Evolutionary conservation across 2,329 filamentous ascomycete genomes (phyloP).

Genomic region (Alternaria postmessia): DNA sequence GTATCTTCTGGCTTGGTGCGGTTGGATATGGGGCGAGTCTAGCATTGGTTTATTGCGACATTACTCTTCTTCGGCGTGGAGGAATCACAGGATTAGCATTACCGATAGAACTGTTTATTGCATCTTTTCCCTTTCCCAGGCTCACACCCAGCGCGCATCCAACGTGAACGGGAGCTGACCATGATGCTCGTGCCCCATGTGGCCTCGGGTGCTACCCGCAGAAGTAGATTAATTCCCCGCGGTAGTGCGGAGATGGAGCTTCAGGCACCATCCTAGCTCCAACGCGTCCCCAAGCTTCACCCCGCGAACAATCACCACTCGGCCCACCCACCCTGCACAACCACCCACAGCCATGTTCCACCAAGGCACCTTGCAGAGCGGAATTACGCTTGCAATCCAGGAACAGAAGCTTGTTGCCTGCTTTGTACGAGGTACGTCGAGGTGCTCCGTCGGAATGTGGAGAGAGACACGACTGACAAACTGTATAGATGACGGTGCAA

Average conservation of each 20-base stretch:
- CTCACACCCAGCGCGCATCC: not conserved
- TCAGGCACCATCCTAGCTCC: slow-evolving; percentile 26
- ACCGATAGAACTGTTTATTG: slow-evolving; percentile 41
- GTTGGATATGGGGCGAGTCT: slow-evolving; percentile 26
- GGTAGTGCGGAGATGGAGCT: slow-evolving; percentile 4
- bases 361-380: slow-evolving; percentile 78
- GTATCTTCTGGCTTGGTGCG: slow-evolving; percentile 29
- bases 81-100: slow-evolving; percentile 37
- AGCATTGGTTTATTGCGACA: slow-evolving; percentile 31
- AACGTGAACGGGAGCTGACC: not conserved
- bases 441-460: slow-evolving; percentile 20
- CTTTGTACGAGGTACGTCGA: slow-evolving; percentile 76
- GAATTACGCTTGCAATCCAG: slow-evolving; percentile 77
- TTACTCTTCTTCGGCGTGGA: slow-evolving; percentile 42
- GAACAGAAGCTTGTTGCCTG: slow-evolving; percentile 82
- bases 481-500: slow-evolving; percentile 69
- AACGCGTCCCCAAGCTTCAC: slow-evolving; percentile 24
- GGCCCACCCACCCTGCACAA: not conserved
- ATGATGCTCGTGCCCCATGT: not conserved
- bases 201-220: slow-evolving; percentile 18
- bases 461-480: slow-evolving; percentile 7
- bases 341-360: slow-evolving; percentile 73
- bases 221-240: slow-evolving; percentile 22
- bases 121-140: slow-evolving; percentile 16
- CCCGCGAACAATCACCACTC: slow-evolving; percentile 26